Percentiles rank a stretch among this genome's conserved stretches.
Conservation (phyloP, 2,329 filamentous ascomycete species). For the Beauveria asiatica region DNA sequence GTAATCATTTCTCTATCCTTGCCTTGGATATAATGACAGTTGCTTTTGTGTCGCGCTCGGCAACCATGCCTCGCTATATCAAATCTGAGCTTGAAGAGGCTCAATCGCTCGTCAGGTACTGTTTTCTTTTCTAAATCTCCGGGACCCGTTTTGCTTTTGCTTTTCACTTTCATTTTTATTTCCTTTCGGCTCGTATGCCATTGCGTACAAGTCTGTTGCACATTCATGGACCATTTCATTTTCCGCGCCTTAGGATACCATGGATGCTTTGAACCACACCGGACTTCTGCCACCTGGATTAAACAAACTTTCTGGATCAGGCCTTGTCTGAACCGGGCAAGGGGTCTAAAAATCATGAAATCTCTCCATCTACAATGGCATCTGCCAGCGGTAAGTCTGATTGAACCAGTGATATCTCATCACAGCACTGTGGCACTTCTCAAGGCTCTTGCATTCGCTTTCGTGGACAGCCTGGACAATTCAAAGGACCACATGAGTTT, state of each 20-base stretch:
- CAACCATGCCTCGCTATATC: slow-evolving; percentile 44
- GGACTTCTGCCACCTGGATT: slow-evolving; percentile 8
- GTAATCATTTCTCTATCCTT: slow-evolving; percentile 13
- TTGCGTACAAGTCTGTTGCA: slow-evolving; percentile 6
- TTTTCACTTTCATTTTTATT: slow-evolving; percentile 20
- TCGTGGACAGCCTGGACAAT: not conserved
- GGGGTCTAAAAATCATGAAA: slow-evolving; percentile 20
- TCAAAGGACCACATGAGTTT: not conserved
- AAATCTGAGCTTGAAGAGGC: slow-evolving; percentile 50
- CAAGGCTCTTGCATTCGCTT: not conserved
- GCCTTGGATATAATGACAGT: slow-evolving; percentile 39
- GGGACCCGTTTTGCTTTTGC: slow-evolving; percentile 15
- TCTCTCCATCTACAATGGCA: slow-evolving; percentile 14
- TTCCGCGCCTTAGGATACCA: not conserved
- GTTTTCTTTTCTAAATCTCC: slow-evolving; percentile 40
- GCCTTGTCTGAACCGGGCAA: slow-evolving; percentile 25
- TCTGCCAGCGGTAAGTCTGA: slow-evolving; percentile 27
- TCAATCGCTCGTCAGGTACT: slow-evolving; percentile 55
- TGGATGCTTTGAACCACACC: slow-evolving; percentile 7
- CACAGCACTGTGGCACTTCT: not conserved
- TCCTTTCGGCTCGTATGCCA: not conserved
- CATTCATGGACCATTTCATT: slow-evolving; percentile 10
- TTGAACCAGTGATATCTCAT: not conserved
- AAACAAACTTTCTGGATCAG: slow-evolving; percentile 14
- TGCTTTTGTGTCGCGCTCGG: slow-evolving; percentile 39